These are phyloP conservation scores for Apiosordaria backusii DNA, from an alignment of 495 filamentous ascomycete genomes.

Conservation along the genomic window DNA sequence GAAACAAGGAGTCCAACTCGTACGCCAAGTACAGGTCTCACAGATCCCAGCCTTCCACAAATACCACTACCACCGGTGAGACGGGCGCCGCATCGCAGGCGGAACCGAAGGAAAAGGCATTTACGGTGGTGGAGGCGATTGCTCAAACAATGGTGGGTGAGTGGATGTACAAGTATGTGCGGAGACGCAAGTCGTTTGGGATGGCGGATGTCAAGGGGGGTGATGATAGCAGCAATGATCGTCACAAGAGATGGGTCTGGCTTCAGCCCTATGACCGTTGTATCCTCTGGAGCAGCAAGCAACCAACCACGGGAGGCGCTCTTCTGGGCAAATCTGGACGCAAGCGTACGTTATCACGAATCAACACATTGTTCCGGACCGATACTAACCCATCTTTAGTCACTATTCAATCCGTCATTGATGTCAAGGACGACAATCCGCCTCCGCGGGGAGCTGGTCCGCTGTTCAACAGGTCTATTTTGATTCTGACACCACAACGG, in stretches of 20 bases:
- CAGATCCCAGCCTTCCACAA: conserved; percentile 51
- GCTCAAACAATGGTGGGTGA: conserved; percentile 98
- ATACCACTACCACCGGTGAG: conserved; percentile 52
- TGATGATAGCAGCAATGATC: conserved; percentile 58
- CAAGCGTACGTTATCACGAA: conserved; percentile 66
- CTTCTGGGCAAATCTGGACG: conserved; percentile 92
- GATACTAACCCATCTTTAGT: conserved; percentile 53
- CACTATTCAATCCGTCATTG: conserved; percentile 89
- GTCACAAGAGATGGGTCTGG: conserved; percentile 99
- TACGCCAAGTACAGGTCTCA: conserved; percentile 41
- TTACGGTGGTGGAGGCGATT: conserved; percentile 93
- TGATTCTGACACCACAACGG: conserved; percentile 88
- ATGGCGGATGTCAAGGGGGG: conserved; percentile 61
- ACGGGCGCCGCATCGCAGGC: conserved; percentile 52
- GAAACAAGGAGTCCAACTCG: conserved; percentile 37
- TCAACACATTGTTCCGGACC: conserved; percentile 5
- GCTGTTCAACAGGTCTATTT: conserved; percentile 87
- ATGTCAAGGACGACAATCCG: conserved; percentile 93
- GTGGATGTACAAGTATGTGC: conserved; percentile 99
- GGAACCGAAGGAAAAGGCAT: conserved; percentile 58
- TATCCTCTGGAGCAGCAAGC: conserved; percentile 98
- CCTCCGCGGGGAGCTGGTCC: conserved; percentile 64
- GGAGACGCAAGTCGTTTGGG: conserved; percentile 87
- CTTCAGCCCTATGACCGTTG: conserved; percentile 91
- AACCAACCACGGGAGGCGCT: conserved; percentile 81